These are phyloP conservation scores for Lodderomyces metapsilosis DNA, from an alignment of 1,139 yeast genomes.

Conservation along the genomic window DNA sequence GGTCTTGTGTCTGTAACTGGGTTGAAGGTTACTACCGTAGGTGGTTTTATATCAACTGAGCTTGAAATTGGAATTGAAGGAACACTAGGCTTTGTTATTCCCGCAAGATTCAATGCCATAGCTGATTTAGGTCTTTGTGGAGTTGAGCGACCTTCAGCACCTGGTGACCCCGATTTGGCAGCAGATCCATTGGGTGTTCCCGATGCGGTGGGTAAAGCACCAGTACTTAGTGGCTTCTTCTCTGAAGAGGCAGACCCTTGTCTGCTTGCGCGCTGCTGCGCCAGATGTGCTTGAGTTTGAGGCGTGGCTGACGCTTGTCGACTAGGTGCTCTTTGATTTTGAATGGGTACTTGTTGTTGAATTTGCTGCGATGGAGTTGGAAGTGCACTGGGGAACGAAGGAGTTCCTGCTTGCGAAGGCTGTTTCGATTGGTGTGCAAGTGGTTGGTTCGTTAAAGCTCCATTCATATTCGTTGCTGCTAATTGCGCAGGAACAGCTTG, in stretches of 20 bases:
- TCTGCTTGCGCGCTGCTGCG: constrained; percentile 8
- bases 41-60: constrained; percentile 62
- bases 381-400: constrained; percentile 9
- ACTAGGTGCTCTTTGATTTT: constrained; percentile 12
- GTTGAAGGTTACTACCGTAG: constrained; percentile 60
- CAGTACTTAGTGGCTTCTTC: constrained; percentile 4
- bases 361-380: constrained; percentile 11
- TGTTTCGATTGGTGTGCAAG: constrained; percentile 11
- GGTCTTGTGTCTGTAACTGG: constrained; percentile 60
- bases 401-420: constrained; percentile 9
- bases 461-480: constrained; percentile 10
- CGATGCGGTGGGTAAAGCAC: constrained; percentile 4
- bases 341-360: constrained; percentile 8
- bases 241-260: constrained; percentile 12
- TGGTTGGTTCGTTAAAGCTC: constrained; percentile 12
- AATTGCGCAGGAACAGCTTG: constrained; percentile 11
- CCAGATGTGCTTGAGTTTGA: constrained; percentile 4
- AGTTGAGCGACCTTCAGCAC: constrained; percentile 9
- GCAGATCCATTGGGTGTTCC: constrained; percentile 9
- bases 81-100: constrained; percentile 62
- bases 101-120: constrained; percentile 24
- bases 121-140: constrained; percentile 13
- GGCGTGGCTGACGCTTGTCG: constrained; percentile 11
- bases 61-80: constrained; percentile 75
- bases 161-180: constrained; percentile 8